Percentiles rank a stretch among this genome's conserved stretches.
phyloP scores from a whole-genome alignment of 2,329 filamentous ascomycete species.

The Myriangium duriaei region DNA sequence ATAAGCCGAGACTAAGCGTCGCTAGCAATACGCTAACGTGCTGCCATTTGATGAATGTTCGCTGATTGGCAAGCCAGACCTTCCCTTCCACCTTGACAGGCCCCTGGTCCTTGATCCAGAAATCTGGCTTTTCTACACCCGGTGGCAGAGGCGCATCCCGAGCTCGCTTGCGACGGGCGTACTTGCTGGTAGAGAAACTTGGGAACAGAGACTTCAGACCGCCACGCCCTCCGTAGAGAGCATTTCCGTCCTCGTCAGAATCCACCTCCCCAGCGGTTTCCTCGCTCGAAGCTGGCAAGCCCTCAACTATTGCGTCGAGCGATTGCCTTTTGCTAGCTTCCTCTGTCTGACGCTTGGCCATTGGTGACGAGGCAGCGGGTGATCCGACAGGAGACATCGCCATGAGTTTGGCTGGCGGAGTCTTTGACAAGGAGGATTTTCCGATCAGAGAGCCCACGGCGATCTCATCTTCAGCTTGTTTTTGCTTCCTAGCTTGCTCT shows the following conservation, averaged over 20 bases:
- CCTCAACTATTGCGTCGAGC: constrained; percentile 11
- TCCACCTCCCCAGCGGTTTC: constrained; percentile 33
- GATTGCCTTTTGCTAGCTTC: constrained; percentile 14
- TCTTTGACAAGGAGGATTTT: constrained; percentile 36
- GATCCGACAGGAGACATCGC: constrained; percentile 53
- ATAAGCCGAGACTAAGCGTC: constrained; percentile 69
- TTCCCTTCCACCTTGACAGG: constrained; percentile 91
- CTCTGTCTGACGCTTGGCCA: constrained; percentile 8
- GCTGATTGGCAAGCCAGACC: constrained; percentile 96
- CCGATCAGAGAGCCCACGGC: constrained; percentile 74
- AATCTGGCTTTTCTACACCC: constrained; percentile 71
- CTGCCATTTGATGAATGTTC: constrained; percentile 98
- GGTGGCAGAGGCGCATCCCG: constrained; percentile 54
- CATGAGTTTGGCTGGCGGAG: constrained; percentile 29
- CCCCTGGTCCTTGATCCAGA: constrained; percentile 90
- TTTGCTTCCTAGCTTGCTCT: constrained; percentile 72
- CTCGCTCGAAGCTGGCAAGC: constrained; percentile 18
- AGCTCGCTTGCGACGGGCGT: constrained; percentile 43
- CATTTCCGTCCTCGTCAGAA: constrained; percentile 36
- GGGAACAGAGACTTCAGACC: constrained; percentile 63
- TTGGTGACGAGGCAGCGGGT: constrained; percentile 28
- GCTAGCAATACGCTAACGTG: constrained; percentile 84
- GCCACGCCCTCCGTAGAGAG: constrained; percentile 15
- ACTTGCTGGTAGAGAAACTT: constrained; percentile 69
- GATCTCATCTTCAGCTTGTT: constrained; percentile 72